Conservation (phyloP, 495 filamentous ascomycete species). For the Aspergillus incahuasiensis region DNA sequence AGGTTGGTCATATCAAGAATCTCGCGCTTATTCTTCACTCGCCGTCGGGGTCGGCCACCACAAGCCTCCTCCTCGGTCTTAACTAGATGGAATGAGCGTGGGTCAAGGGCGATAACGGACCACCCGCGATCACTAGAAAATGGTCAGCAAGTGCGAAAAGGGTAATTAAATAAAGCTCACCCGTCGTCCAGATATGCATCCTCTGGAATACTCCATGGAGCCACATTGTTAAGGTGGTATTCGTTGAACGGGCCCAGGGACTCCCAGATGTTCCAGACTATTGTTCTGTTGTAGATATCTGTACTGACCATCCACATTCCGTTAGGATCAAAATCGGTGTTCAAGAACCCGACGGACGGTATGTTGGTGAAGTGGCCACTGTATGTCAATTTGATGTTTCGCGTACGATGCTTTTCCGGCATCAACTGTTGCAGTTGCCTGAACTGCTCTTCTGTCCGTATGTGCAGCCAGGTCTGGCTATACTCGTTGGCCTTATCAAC, state of each 20-base stretch:
- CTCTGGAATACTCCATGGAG: constrained; percentile 15
- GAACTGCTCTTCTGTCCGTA: constrained; percentile 25
- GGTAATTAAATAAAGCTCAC: constrained; percentile 15
- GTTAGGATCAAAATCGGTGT: constrained; percentile 54
- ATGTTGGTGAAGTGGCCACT: constrained; percentile 60
- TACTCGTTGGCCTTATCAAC: constrained; percentile 23
- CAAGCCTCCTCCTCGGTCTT: constrained; percentile 36
- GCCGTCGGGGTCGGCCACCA: constrained; percentile 34
- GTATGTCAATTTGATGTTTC: constrained; percentile 40
- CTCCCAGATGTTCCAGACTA: constrained; percentile 65
- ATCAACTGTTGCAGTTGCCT: constrained; percentile 25
- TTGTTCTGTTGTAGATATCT: constrained; percentile 63
- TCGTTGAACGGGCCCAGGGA: constrained; percentile 24
- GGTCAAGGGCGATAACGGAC: constrained; percentile 49
- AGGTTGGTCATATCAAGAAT: constrained; percentile 31
- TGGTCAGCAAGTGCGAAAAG: background rate
- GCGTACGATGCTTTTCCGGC: constrained; percentile 31
- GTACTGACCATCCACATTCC: constrained; percentile 70
- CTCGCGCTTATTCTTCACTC: constrained; percentile 12
- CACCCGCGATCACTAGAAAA: constrained; percentile 36
- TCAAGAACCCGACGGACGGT: constrained; percentile 70
- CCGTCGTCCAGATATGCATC: constrained; percentile 10
- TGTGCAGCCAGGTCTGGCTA: constrained; percentile 35
- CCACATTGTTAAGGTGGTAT: constrained; percentile 26
- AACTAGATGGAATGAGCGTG: constrained; percentile 38